Evolutionary conservation across 2,329 filamentous ascomycete genomes (phyloP).

Genomic region (Ophiostoma ips): DNA sequence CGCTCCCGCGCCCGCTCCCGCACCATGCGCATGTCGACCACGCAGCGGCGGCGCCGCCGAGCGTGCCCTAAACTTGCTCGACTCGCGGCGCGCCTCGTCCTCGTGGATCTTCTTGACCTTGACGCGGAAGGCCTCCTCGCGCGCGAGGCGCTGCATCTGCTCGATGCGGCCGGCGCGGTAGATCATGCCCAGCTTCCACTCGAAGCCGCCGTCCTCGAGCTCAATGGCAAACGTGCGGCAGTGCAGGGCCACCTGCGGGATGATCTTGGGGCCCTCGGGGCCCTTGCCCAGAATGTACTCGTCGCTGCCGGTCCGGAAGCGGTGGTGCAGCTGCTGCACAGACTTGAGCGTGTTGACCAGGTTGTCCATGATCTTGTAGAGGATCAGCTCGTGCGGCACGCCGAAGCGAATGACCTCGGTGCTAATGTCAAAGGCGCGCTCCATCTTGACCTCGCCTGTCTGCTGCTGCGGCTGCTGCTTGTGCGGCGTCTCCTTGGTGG

Average conservation of each 20-base stretch:
- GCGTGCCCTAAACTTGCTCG: slow-evolving; percentile 38
- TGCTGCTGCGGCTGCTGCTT: slow-evolving; percentile 45
- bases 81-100: slow-evolving; percentile 44
- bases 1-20: not conserved
- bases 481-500: slow-evolving; percentile 57
- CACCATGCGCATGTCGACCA: not conserved
- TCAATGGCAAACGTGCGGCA: slow-evolving; percentile 78
- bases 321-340: slow-evolving; percentile 78
- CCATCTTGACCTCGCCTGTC: slow-evolving; percentile 45
- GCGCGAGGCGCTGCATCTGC: slow-evolving; percentile 76
- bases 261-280: slow-evolving; percentile 70
- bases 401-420: slow-evolving; percentile 77
- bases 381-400: slow-evolving; percentile 79
- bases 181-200: slow-evolving; percentile 92
- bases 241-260: slow-evolving; percentile 75
- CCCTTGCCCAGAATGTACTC: slow-evolving; percentile 79
- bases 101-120: slow-evolving; percentile 78
- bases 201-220: slow-evolving; percentile 88
- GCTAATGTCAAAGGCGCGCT: slow-evolving; percentile 71
- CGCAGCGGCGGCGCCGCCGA: slow-evolving; percentile 17
- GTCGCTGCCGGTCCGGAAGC: slow-evolving; percentile 75
- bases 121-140: slow-evolving; percentile 77
- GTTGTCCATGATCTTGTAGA: slow-evolving; percentile 90
- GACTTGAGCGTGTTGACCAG: slow-evolving; percentile 78
- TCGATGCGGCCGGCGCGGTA: slow-evolving; percentile 81